Conservation (phyloP, 441 rosid species). For the Euphorbia celastroides region DNA sequence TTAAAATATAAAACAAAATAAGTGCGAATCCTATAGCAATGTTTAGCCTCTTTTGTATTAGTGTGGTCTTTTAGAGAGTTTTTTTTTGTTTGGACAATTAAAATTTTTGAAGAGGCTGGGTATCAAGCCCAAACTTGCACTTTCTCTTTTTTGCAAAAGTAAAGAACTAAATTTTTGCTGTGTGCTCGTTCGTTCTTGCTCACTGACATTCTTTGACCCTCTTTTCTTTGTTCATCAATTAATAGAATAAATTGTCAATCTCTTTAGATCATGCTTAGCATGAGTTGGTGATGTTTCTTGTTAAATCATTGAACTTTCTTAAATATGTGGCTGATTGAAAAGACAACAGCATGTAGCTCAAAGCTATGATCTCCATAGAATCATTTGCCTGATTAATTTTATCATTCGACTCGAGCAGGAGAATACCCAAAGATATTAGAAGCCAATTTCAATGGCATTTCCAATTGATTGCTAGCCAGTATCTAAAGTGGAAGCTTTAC, state of each 20-base stretch:
- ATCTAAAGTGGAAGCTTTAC: neutral
- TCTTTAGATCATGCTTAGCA: neutral
- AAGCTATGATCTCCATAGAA: neutral
- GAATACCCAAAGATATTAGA: neutral
- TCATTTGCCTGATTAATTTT: neutral
- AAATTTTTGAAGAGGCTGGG: too few species aligned
- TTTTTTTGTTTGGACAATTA: neutral
- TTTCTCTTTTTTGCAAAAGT: neutral
- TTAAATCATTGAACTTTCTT: neutral
- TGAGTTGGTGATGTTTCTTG: neutral
- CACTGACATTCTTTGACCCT: neutral
- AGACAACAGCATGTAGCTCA: neutral
- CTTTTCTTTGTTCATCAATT: neutral
- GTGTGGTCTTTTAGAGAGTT: neutral
- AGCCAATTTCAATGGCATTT: slow-evolving; percentile 3
- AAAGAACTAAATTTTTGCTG: too few species aligned
- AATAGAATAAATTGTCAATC: neutral
- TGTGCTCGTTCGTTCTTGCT: neutral
- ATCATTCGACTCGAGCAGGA: neutral
- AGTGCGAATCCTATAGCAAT: neutral
- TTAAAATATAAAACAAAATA: neutral
- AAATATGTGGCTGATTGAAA: too few species aligned
- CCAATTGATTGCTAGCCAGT: neutral
- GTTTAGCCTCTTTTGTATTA: neutral
- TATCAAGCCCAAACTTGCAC: neutral